Evolutionary conservation across 2,329 filamentous ascomycete genomes (phyloP).

Genomic region (Exophiala sp.): DNA sequence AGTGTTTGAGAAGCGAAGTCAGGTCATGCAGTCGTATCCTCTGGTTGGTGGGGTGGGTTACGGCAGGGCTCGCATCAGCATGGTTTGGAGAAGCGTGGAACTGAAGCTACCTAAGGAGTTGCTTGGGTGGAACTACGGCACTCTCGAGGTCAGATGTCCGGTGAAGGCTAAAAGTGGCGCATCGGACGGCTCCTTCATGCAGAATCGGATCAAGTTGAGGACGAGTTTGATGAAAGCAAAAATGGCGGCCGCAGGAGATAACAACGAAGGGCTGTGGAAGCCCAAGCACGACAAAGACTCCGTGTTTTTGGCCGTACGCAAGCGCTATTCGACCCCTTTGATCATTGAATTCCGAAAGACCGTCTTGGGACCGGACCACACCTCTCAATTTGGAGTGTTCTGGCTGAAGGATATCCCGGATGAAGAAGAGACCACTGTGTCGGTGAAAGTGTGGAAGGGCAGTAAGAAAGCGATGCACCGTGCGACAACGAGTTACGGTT

Average conservation of each 20-base stretch:
- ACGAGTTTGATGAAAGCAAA: slow-evolving; percentile 60
- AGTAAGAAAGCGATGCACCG: slow-evolving; percentile 46
- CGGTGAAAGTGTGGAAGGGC: slow-evolving; percentile 64
- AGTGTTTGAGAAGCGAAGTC: slow-evolving; percentile 60
- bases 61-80: slow-evolving; percentile 64
- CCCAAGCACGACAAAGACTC: slow-evolving; percentile 25
- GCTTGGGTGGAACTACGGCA: slow-evolving; percentile 70
- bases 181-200: slow-evolving; percentile 45
- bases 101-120: slow-evolving; percentile 57
- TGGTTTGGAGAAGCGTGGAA: slow-evolving; percentile 69
- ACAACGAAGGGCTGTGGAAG: slow-evolving; percentile 51
- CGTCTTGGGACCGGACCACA: slow-evolving; percentile 29
- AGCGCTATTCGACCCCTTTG: slow-evolving; percentile 31
- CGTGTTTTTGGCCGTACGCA: slow-evolving; percentile 30
- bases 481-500: slow-evolving; percentile 32
- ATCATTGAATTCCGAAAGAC: slow-evolving; percentile 32
- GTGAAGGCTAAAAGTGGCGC: slow-evolving; percentile 46
- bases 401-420: slow-evolving; percentile 60
- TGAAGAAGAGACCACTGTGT: slow-evolving; percentile 59
- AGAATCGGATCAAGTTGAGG: slow-evolving; percentile 57
- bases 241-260: slow-evolving; percentile 64
- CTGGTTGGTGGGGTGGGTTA: slow-evolving; percentile 70
- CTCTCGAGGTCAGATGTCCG: slow-evolving; percentile 59
- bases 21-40: slow-evolving; percentile 64
- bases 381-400: slow-evolving; percentile 31